These are phyloP conservation scores for Chalciporus sp. DNA, from an alignment of 1,284 basidiomycete species.

Conservation along the genomic window DNA sequence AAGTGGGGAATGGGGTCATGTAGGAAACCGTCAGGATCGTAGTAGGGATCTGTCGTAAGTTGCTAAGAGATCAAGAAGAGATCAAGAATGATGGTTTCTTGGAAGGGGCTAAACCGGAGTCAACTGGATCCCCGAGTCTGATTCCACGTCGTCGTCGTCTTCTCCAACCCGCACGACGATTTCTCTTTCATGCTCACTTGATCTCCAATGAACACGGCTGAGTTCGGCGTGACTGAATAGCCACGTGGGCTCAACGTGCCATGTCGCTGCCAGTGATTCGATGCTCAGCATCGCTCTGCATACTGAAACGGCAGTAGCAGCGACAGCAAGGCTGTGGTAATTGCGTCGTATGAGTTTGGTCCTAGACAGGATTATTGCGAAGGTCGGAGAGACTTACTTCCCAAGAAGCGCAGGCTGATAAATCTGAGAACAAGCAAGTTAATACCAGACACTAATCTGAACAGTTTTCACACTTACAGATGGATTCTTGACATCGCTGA, in stretches of 20 bases:
- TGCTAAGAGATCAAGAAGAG: neutral
- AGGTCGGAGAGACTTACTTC: neutral
- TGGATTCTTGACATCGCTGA: neutral
- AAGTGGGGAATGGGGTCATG: too few relatives aligned
- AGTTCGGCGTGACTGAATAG: slow-evolving; percentile 23
- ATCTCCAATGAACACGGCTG: slow-evolving; percentile 19
- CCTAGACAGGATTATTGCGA: too few relatives aligned
- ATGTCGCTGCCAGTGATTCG: neutral
- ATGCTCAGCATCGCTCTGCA: slow-evolving; percentile 1
- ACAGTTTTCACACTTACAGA: neutral
- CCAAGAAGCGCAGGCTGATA: neutral
- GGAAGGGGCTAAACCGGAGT: neutral
- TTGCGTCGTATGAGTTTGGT: neutral
- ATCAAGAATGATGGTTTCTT: too few relatives aligned
- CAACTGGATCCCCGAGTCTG: neutral
- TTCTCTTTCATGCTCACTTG: neutral
- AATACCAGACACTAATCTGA: neutral
- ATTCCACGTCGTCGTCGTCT: neutral
- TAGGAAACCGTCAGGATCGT: too few relatives aligned
- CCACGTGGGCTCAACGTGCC: slow-evolving; percentile 19
- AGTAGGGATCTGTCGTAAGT: neutral
- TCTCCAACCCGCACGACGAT: neutral
- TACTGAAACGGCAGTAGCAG: slow-evolving; percentile 1
- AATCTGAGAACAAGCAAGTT: neutral
- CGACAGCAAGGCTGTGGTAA: slow-evolving; percentile 6